phyloP scores from a whole-genome alignment of 176 grass and related monocot genomes.

The Leersia perrieri region DNA sequence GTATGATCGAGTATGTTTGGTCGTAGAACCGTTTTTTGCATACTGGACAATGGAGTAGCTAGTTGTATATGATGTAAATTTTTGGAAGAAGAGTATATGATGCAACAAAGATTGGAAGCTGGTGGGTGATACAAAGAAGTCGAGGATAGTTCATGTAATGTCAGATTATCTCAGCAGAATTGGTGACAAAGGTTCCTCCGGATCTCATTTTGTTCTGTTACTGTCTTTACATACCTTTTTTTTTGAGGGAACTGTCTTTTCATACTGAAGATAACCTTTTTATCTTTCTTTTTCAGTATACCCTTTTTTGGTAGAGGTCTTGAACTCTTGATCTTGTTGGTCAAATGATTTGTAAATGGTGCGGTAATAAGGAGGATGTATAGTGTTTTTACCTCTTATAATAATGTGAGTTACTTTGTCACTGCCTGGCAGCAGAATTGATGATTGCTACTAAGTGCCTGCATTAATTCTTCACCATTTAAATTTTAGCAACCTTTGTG shows the following conservation, averaged over 20 bases:
- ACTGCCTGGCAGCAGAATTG: not conserved
- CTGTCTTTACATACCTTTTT: not conserved
- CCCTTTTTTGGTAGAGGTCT: constrained; percentile 25
- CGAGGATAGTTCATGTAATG: not conserved
- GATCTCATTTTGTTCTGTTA: not conserved
- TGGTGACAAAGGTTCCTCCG: not conserved
- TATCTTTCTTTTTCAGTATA: not conserved
- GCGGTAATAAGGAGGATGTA: not conserved
- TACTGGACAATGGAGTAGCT: constrained; percentile 1
- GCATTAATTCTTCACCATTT: not conserved
- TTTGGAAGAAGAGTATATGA: constrained; percentile 19
- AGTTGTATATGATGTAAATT: constrained; percentile 52
- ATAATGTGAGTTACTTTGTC: not conserved
- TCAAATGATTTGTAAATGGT: constrained; percentile 31
- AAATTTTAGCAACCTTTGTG: not conserved
- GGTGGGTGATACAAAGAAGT: not conserved
- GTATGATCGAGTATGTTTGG: not conserved
- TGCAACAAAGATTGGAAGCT: constrained; percentile 1
- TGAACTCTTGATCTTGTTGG: too few species aligned
- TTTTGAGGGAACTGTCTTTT: not conserved
- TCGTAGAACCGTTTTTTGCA: constrained; percentile 27
- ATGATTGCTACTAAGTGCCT: not conserved
- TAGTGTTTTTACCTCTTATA: not conserved
- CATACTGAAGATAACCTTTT: not conserved
- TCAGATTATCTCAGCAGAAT: not conserved